phyloP scores from a whole-genome alignment of 805 yeast species.

The Isabelozyma pseudorhagii region DNA sequence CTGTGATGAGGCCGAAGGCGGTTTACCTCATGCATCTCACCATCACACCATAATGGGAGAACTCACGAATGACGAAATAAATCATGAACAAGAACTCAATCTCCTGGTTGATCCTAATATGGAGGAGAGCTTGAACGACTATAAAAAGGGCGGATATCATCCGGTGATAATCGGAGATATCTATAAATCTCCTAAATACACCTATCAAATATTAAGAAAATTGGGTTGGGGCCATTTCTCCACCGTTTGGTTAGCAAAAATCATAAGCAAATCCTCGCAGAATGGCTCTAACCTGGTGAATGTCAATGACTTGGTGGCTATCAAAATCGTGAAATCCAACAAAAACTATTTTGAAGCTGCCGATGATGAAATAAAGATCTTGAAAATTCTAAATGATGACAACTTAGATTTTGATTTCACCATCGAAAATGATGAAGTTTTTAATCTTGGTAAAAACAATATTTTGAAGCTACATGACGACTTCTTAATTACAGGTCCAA shows the following conservation, averaged over 20 bases:
- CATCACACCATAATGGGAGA: neutral
- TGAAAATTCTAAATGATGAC: slow-evolving; percentile 30
- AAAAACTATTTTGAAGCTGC: slow-evolving; percentile 60
- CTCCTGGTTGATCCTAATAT: slow-evolving; percentile 11
- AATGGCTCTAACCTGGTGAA: neutral
- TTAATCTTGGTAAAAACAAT: slow-evolving; percentile 46
- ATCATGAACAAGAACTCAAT: slow-evolving; percentile 1
- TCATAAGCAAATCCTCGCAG: slow-evolving; percentile 17
- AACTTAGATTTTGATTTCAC: slow-evolving; percentile 6
- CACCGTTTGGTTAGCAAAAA: slow-evolving; percentile 63
- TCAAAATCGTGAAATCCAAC: slow-evolving; percentile 58
- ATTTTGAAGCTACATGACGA: slow-evolving; percentile 54
- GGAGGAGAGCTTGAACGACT: slow-evolving; percentile 54
- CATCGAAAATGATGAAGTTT: slow-evolving; percentile 5
- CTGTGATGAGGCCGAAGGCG: neutral
- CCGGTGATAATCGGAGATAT: slow-evolving; percentile 56
- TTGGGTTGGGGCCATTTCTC: slow-evolving; percentile 74
- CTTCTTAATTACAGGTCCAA: slow-evolving; percentile 56
- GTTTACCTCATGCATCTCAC: slow-evolving; percentile 1
- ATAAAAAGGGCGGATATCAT: slow-evolving; percentile 62
- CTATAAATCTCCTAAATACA: slow-evolving; percentile 38
- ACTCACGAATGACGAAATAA: slow-evolving; percentile 6
- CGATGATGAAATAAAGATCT: slow-evolving; percentile 54
- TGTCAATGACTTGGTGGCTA: slow-evolving; percentile 50
- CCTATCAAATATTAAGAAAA: slow-evolving; percentile 50